phyloP scores from a whole-genome alignment of 2,329 filamentous ascomycete genomes.

The Phialophora chinensis region DNA sequence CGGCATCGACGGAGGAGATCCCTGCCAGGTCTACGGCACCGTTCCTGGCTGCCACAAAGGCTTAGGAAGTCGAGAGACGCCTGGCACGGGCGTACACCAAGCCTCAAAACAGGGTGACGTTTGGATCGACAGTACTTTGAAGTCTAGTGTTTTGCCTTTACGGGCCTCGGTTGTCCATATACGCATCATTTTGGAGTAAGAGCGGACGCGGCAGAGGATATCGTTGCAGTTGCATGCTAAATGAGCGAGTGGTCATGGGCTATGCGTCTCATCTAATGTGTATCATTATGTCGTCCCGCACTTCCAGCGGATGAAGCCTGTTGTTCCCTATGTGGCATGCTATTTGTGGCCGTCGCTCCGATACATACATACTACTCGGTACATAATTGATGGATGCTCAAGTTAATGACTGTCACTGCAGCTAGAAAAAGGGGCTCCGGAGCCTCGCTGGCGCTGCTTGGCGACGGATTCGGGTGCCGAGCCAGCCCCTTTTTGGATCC shows the following conservation, averaged over 20 bases:
- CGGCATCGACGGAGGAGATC: not conserved
- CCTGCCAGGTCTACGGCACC: not conserved
- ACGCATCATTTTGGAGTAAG: slow-evolving; percentile 2
- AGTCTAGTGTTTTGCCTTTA: not conserved
- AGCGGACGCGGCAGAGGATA: not conserved
- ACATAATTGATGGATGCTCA: not conserved
- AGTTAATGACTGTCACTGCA: not conserved
- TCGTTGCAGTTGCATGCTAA: slow-evolving; percentile 2
- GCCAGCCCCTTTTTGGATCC: not conserved
- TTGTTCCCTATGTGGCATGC: not conserved
- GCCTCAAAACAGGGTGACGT: not conserved
- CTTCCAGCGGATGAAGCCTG: not conserved
- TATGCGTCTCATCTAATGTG: slow-evolving; percentile 16
- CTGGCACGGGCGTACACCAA: not conserved
- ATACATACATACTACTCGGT: not conserved
- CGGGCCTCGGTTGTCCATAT: not conserved
- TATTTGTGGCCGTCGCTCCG: not conserved
- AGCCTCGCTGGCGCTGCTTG: not conserved
- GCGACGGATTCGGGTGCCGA: not conserved
- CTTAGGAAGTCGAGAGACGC: slow-evolving; percentile 1
- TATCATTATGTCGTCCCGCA: slow-evolving; percentile 14
- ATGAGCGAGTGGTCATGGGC: slow-evolving; percentile 12
- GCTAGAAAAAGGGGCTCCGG: not conserved
- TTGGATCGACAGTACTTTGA: not conserved
- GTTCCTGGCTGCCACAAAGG: slow-evolving; percentile 10